These are phyloP conservation scores for Simplicillium aogashimaense DNA, from an alignment of 2,329 filamentous ascomycete species.

Conservation along the genomic window DNA sequence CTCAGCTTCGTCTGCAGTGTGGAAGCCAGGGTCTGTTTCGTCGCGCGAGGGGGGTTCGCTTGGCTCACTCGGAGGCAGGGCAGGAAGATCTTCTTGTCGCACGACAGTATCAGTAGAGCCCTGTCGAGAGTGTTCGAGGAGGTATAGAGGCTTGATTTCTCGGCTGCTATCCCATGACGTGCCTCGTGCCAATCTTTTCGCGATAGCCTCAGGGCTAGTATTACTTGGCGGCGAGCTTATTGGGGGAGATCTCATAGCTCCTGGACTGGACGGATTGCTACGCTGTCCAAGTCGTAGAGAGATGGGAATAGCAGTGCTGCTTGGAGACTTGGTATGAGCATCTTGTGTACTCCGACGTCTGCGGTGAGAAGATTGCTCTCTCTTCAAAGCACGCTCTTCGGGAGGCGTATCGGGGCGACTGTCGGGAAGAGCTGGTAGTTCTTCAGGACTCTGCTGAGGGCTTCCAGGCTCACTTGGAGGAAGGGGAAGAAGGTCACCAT, in stretches of 20 bases:
- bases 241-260: constrained; percentile 26
- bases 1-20: constrained; percentile 14
- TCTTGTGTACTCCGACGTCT: constrained; percentile 40
- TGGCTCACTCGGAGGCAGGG: constrained; percentile 34
- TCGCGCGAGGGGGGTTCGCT: constrained; percentile 23
- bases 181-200: constrained; percentile 35
- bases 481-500: constrained; percentile 54
- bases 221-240: constrained; percentile 20
- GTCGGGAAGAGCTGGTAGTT: constrained; percentile 46
- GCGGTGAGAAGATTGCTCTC: constrained; percentile 30
- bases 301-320: constrained; percentile 48
- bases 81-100: constrained; percentile 30
- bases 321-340: constrained; percentile 38
- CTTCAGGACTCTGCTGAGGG: constrained; percentile 24
- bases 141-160: constrained; percentile 73
- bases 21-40: constrained; percentile 21
- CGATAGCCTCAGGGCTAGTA: constrained; percentile 21
- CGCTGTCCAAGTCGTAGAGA: constrained; percentile 42
- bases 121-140: constrained; percentile 56
- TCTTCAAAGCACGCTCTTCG: constrained; percentile 31
- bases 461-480: constrained; percentile 50
- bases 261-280: constrained; percentile 32
- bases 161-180: constrained; percentile 53
- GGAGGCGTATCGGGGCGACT: constrained; percentile 49
- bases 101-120: constrained; percentile 22